Base-by-base conservation (phyloP, 2,329 filamentous ascomycete species). In the Podosphaera leucotricha region DNA sequence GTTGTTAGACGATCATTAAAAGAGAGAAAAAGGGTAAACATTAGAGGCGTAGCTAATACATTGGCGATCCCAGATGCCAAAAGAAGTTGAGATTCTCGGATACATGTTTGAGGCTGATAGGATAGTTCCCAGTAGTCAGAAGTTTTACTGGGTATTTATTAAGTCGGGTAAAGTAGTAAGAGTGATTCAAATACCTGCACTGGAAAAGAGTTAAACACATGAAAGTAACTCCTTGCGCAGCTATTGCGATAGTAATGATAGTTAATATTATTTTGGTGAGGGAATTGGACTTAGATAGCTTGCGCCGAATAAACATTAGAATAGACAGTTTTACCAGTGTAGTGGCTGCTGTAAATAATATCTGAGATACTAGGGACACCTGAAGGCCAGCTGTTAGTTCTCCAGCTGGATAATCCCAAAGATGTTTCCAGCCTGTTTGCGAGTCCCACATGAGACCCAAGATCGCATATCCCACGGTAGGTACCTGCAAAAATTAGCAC, bases 101-200 rank as follows among this genome's bases (percentile, higher is more conserved):
- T 10, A 28, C 39, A 41, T 13, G 7, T 13, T 13, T 41, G 39
- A 16, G 39, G 39, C 21, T 28, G 11, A 26, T 15, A 11, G 16
- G 39, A 41, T 26, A 41, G 11, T 28, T 18, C 21, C 39, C 39
- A 41, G 21, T 41, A 41, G 39, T 41, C 39, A 28, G 39, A 41
- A 3, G 22, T 41, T 26, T 24, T 28, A n/a, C 39, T 41, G 13
- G 10, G 18, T 22, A 19, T 19, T 38, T 20, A 11, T 38, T 20
- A 22, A 16, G 4, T 10, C 37, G 2, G 7, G 37, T 19, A 20
- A 7, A 15, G 11, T 7, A 5, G 20, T 19, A 28, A 26, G 21
- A 7, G 15, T 26, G 11, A 41, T 28, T 24, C 21, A 41, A 33
- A 33, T 41, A 41, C 39, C 22, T 24, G 39, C 39, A 41, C 15